phyloP scores from a whole-genome alignment of 495 filamentous ascomycete species.

The Podospora bellae-mahoneyi region DNA sequence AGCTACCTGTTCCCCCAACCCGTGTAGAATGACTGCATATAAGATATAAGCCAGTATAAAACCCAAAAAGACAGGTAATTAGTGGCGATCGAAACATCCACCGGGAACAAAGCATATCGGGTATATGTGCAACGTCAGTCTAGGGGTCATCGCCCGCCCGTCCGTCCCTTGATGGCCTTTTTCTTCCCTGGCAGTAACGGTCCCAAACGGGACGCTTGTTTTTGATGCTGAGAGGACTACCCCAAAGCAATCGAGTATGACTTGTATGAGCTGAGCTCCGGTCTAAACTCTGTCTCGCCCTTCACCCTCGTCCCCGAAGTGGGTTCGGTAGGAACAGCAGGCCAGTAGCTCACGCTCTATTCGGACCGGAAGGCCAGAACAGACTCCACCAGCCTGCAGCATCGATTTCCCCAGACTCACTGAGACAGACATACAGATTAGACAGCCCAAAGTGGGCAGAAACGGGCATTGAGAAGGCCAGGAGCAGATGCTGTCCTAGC shows the following conservation, averaged over 20 bases:
- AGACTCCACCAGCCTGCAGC: background rate
- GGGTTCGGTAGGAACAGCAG: background rate
- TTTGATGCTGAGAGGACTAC: background rate
- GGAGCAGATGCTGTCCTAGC: constrained; percentile 15
- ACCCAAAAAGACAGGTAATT: background rate
- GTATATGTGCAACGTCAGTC: constrained; percentile 21
- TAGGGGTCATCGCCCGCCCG: background rate
- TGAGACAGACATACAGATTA: background rate
- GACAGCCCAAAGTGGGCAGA: background rate
- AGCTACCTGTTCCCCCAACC: background rate
- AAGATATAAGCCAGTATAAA: background rate
- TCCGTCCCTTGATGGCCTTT: background rate
- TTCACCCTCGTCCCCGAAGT: background rate
- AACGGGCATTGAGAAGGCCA: background rate
- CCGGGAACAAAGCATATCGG: constrained; percentile 27
- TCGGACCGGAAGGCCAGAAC: background rate
- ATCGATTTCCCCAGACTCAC: background rate
- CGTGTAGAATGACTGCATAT: background rate
- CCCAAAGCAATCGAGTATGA: no score
- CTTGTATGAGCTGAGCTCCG: background rate
- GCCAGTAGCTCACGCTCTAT: background rate
- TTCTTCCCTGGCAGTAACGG: background rate
- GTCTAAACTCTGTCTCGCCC: background rate
- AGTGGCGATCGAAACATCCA: constrained; percentile 26
- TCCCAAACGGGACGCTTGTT: background rate